Conservation (phyloP, 2,329 filamentous ascomycete species). For the Paracamarosporium sp. region DNA sequence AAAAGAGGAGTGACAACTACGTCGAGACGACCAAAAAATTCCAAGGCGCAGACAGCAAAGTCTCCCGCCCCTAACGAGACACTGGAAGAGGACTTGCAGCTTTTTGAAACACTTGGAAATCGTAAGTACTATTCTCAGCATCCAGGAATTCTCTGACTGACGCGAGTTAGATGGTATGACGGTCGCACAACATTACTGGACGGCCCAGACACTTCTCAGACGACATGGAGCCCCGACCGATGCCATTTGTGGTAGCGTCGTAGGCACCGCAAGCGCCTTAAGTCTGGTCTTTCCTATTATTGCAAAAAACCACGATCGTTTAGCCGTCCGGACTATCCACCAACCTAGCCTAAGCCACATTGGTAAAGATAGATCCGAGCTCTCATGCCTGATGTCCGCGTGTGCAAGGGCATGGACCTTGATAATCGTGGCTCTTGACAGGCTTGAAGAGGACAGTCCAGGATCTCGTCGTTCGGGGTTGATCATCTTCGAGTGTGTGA, state of each 20-base stretch:
- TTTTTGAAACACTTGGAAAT: slow-evolving; percentile 33
- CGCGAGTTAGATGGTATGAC: slow-evolving; percentile 21
- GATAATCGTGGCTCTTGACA: slow-evolving; percentile 37
- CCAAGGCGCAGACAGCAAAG: slow-evolving; percentile 13
- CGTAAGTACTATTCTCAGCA: slow-evolving; percentile 15
- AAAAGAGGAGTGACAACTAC: slow-evolving; percentile 24
- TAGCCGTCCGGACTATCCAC: slow-evolving; percentile 18
- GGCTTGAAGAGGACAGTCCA: slow-evolving; percentile 19
- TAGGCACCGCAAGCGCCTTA: slow-evolving; percentile 29
- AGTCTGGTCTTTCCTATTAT: slow-evolving; percentile 30
- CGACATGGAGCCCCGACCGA: slow-evolving; percentile 19
- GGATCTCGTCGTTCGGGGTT: slow-evolving; percentile 23
- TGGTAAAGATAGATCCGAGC: slow-evolving; percentile 33
- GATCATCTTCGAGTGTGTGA: slow-evolving; percentile 40
- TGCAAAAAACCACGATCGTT: slow-evolving; percentile 25
- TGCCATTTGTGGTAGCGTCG: slow-evolving; percentile 32
- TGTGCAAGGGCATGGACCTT: slow-evolving; percentile 41
- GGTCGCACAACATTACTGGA: slow-evolving; percentile 37
- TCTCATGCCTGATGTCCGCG: slow-evolving; percentile 32
- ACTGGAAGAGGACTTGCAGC: slow-evolving; percentile 34
- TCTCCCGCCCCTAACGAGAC: slow-evolving; percentile 22
- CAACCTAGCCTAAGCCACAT: slow-evolving; percentile 16
- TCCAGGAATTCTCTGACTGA: slow-evolving; percentile 9
- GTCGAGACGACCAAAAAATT: slow-evolving; percentile 10
- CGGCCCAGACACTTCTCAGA: slow-evolving; percentile 35